Base-by-base conservation (phyloP, 192 early-diverging fungal genomes). In the Spizellomyces sp. region DNA sequence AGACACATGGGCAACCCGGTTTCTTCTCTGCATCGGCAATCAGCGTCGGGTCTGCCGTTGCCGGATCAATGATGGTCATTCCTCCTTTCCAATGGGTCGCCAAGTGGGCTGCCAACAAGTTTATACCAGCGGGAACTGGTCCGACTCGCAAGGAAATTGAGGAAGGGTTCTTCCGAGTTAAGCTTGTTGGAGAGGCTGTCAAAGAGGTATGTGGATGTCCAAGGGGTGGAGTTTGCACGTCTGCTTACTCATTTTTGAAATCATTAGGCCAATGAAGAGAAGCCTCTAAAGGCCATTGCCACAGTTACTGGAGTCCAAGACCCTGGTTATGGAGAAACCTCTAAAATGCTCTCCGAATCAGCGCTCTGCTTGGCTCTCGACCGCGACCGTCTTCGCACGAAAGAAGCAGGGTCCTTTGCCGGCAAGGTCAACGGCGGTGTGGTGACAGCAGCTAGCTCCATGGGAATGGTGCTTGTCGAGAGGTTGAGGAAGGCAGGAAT, bases 261-360 rank as follows among this genome's bases (percentile, higher is more conserved):
- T 43, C 42, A 67, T n/a, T 58, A 74, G 58, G 46, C 79, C 6
- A 74, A 81, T 59, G 78, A 79, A 43, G 75, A 66, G 27, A 36
- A 36, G 9, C 73, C 66, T 12, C 48, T 77, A 9, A 81, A 79
- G 17, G 85, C 83, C 19, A 64, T 77, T 36, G 88, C 74, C 17
- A 74, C 66, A n/a, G 78, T 89, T 36, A 82, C 73, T 59, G 81
- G 79, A 5, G 81, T 82, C 12, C 81, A 81, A 17, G 95, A 96
- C 67, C 90, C 92, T 9, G 93, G 94, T 2, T 97, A 97, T 77
- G 81, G 80, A 41, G 93, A 93, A 69, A 95, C 93, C 1, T 86
- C 86, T 60, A 84, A 84, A 52, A 92, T 93, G 81, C 71, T 95
- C 22, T 85, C 88, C 27, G 93, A 97, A 67, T 80, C 89, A 42